A percentile compares a stretch with the other conserved stretches of the same genome.
Evolutionary conservation across 1,284 basidiomycete species (phyloP).

Genomic region (Pisolithus thermaeus): DNA sequence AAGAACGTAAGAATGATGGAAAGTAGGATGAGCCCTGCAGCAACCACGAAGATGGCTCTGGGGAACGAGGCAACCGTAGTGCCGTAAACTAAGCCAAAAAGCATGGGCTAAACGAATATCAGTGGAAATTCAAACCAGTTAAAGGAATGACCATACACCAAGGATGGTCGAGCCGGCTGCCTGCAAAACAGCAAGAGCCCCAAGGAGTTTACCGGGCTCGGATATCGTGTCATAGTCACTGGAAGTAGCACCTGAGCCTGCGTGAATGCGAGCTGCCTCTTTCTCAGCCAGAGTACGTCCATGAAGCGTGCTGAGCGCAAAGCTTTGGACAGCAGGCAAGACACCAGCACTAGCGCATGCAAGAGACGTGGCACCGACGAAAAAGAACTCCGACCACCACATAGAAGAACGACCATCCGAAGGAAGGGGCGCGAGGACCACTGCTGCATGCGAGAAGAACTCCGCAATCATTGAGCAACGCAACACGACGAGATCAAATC

Average conservation of each 20-base stretch:
- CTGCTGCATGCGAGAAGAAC: slow-evolving; percentile 54
- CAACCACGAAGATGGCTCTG: slow-evolving; percentile 58
- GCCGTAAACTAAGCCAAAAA: slow-evolving; percentile 67
- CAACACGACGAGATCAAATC: slow-evolving; percentile 61
- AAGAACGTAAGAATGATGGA: slow-evolving; percentile 45
- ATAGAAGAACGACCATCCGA: slow-evolving; percentile 5
- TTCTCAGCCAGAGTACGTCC: slow-evolving; percentile 38
- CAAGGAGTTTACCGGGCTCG: slow-evolving; percentile 54
- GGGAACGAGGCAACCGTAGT: slow-evolving; percentile 60
- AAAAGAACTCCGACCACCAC: slow-evolving; percentile 42
- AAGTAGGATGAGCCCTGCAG: slow-evolving; percentile 43
- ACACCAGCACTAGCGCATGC: slow-evolving; percentile 59
- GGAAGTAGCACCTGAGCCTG: slow-evolving; percentile 1
- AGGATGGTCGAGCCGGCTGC: slow-evolving; percentile 63
- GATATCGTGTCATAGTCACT: slow-evolving; percentile 21
- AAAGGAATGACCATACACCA: slow-evolving; percentile 42
- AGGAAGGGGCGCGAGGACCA: slow-evolving; percentile 48
- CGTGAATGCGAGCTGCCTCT: slow-evolving; percentile 15
- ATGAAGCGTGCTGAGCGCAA: slow-evolving; percentile 65
- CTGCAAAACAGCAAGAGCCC: slow-evolving; percentile 62
- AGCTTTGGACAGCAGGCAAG: slow-evolving; percentile 61
- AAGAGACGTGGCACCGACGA: slow-evolving; percentile 52
- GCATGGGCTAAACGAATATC: slow-evolving; percentile 44
- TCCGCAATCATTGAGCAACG: slow-evolving; percentile 60
- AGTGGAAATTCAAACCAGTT: background rate